Conservation (phyloP, 2,329 filamentous ascomycete genomes). For the Macrophomina tecta region DNA sequence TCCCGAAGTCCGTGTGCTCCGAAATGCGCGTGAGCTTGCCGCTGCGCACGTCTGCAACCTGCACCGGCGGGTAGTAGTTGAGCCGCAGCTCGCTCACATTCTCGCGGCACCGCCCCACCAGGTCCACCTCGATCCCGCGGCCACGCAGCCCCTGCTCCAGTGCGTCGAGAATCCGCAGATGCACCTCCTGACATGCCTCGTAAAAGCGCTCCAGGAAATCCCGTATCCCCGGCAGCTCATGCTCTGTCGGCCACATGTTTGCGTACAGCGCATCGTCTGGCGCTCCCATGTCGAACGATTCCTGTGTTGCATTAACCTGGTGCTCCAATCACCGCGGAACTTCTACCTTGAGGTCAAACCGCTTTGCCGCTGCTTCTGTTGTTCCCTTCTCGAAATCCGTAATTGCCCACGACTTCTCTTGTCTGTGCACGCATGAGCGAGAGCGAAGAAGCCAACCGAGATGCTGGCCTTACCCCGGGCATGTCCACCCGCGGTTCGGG, state of each 20-base stretch:
- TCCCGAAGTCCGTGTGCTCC: constrained; percentile 40
- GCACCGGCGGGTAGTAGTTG: not conserved
- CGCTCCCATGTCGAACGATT: not conserved
- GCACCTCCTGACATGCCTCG: not conserved
- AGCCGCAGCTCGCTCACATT: constrained; percentile 2
- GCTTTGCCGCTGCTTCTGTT: not conserved
- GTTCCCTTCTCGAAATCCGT: not conserved
- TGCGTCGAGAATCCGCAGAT: not conserved
- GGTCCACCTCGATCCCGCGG: not conserved
- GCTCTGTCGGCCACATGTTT: not conserved
- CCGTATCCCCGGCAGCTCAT: not conserved
- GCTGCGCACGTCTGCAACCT: not conserved
- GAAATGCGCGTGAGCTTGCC: not conserved
- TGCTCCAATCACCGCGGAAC: not conserved
- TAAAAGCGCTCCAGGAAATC: not conserved
- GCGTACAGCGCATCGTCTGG: not conserved
- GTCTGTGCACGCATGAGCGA: not conserved
- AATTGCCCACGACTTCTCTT: not conserved
- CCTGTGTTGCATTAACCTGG: not conserved
- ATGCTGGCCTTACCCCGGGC: not conserved
- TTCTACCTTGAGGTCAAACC: not conserved
- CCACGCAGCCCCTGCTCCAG: not conserved
- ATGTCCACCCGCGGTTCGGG: not conserved
- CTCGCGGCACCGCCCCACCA: not conserved
- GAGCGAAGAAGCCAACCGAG: too few relatives aligned